These are phyloP conservation scores for Triticum monococcum DNA, from an alignment of 176 grass and related monocot genomes.

Conservation along the genomic window DNA sequence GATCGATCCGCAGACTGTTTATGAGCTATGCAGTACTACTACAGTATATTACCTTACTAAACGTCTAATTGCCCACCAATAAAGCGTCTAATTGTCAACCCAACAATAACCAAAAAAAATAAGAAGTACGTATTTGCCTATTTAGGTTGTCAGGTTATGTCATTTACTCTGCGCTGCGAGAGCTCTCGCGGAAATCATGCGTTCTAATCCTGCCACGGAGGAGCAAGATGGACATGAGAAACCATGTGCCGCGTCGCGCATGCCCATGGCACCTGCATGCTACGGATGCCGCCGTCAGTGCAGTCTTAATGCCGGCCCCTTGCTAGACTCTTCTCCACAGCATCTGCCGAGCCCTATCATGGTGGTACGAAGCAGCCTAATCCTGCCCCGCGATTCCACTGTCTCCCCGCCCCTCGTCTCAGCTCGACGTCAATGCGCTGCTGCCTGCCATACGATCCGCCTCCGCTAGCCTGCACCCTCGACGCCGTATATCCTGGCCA, in stretches of 20 bases:
- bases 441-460: neutral
- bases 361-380: neutral
- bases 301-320: slow-evolving; percentile 4
- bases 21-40: too few relatives aligned
- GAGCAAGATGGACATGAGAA: neutral
- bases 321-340: neutral
- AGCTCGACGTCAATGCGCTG: neutral
- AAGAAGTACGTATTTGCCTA: too few relatives aligned
- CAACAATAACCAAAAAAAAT: too few relatives aligned
- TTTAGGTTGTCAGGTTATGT: too few relatives aligned
- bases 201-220: neutral
- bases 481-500: neutral
- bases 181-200: neutral
- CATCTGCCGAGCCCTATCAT: too few relatives aligned
- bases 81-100: too few relatives aligned
- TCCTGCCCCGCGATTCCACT: slow-evolving; percentile 22
- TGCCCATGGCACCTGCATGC: neutral
- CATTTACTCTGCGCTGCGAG: too few relatives aligned
- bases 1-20: too few relatives aligned
- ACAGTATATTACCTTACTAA: too few relatives aligned
- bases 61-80: too few relatives aligned
- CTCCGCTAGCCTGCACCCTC: neutral
- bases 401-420: neutral
- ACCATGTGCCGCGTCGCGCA: neutral
- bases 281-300: neutral